Evolutionary conservation across 495 filamentous ascomycete species (phyloP).

Genomic region (Aspergillus kassunensis): DNA sequence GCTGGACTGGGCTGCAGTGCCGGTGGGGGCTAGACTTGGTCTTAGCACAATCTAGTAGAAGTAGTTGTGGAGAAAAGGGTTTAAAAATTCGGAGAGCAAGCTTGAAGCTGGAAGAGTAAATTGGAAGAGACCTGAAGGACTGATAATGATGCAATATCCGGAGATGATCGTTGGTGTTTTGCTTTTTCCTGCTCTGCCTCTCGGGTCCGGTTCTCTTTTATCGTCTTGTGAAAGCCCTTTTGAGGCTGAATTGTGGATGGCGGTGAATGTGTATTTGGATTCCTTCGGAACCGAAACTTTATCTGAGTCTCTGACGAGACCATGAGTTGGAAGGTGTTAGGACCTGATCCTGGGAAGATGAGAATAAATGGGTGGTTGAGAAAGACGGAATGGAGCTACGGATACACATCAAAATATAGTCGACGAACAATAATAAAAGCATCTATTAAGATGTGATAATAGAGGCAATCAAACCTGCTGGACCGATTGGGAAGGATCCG

Average conservation of each 20-base stretch:
- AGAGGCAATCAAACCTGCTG: neutral
- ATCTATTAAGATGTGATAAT: too few relatives aligned
- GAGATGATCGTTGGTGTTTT: neutral
- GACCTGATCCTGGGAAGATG: neutral
- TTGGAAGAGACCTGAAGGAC: neutral
- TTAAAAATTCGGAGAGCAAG: constrained; percentile 3
- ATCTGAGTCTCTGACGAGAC: too few relatives aligned
- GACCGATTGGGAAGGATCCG: constrained; percentile 5
- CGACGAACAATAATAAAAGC: too few relatives aligned
- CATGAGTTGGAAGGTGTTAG: too few relatives aligned
- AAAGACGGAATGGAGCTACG: neutral
- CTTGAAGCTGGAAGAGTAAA: too few relatives aligned
- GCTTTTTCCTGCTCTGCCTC: neutral
- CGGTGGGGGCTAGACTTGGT: constrained; percentile 10
- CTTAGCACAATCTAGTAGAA: neutral
- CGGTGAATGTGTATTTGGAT: constrained; percentile 1
- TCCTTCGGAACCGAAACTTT: constrained; percentile 4
- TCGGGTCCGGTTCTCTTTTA: neutral
- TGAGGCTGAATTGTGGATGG: neutral
- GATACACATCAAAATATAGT: too few relatives aligned
- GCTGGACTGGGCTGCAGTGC: constrained; percentile 5
- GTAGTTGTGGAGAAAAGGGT: constrained; percentile 6
- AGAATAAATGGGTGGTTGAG: neutral
- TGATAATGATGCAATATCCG: constrained; percentile 12
- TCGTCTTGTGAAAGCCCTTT: neutral